A percentile compares a stretch with the other conserved stretches of the same genome.
phyloP scores from a whole-genome alignment of 164 flowering plant genomes.

The Akebia trifoliata region DNA sequence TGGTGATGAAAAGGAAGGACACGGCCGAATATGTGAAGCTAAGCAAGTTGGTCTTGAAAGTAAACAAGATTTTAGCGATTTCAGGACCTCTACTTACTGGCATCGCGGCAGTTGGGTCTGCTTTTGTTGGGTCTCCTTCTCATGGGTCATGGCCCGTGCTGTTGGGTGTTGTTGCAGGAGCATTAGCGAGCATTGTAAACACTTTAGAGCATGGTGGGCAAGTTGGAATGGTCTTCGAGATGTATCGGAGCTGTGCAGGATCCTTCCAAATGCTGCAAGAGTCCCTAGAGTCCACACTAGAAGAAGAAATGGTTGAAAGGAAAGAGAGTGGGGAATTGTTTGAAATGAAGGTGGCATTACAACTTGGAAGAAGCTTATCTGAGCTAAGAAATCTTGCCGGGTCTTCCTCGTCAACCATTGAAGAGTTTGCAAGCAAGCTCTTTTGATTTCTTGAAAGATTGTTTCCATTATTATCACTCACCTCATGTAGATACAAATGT shows the following conservation, averaged over 20 bases:
- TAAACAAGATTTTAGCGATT: constrained; percentile 41
- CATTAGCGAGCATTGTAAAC: constrained; percentile 48
- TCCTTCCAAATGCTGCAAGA: constrained; percentile 33
- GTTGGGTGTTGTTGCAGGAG: constrained; percentile 36
- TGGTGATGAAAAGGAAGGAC: constrained; percentile 42
- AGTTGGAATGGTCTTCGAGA: constrained; percentile 60
- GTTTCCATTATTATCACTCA: too few species aligned
- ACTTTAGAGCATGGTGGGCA: constrained; percentile 59
- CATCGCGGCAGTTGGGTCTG: constrained; percentile 31
- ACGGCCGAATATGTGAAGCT: constrained; percentile 31
- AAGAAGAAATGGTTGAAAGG: constrained; percentile 22
- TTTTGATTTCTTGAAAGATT: constrained; percentile 31
- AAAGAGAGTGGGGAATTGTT: constrained; percentile 56
- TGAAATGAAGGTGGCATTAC: constrained; percentile 47
- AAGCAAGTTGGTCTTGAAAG: constrained; percentile 38
- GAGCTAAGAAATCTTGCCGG: constrained; percentile 32
- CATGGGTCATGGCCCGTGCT: constrained; percentile 21
- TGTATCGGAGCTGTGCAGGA: constrained; percentile 45
- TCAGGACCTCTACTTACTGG: constrained; percentile 48
- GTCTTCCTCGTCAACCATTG: background rate
- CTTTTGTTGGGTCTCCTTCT: constrained; percentile 18
- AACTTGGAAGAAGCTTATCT: constrained; percentile 45
- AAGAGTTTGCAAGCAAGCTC: constrained; percentile 52
- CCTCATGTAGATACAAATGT: too few species aligned
- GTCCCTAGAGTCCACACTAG: constrained; percentile 24